Conservation (phyloP, 805 yeast genomes). For the Cyberlindnera suaveolens region DNA sequence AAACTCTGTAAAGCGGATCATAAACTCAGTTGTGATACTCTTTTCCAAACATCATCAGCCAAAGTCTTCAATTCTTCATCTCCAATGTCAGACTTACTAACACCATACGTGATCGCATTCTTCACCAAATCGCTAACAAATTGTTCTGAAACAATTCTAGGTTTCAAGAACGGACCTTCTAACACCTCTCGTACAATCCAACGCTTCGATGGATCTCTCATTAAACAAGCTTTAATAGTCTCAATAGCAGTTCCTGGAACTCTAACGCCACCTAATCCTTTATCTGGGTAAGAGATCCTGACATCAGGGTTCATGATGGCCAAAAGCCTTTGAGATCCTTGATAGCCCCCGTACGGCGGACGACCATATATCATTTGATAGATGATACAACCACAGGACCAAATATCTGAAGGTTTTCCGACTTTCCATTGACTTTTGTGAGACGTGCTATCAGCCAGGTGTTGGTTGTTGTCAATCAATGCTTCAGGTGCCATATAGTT, state of each 20-base stretch:
- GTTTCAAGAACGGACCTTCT: conserved; percentile 60
- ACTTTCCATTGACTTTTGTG: conserved; percentile 52
- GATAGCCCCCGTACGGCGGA: conserved; percentile 81
- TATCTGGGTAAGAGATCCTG: conserved; percentile 57
- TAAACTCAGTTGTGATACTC: conserved; percentile 21
- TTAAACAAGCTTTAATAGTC: conserved; percentile 64
- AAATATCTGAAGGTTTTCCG: conserved; percentile 91
- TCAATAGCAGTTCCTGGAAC: conserved; percentile 69
- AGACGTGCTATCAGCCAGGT: conserved; percentile 16
- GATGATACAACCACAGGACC: conserved; percentile 96
- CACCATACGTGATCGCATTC: conserved; percentile 74
- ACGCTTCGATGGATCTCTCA: conserved; percentile 63
- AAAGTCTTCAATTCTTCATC: conserved; percentile 40
- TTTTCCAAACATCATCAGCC: conserved; percentile 54
- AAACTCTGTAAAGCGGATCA: conserved; percentile 1
- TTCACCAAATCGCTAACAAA: conserved; percentile 66
- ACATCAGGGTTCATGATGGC: conserved; percentile 86
- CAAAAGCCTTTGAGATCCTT: conserved; percentile 68
- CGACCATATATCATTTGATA: conserved; percentile 93
- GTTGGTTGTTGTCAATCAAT: conserved; percentile 49
- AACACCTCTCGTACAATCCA: conserved; percentile 59
- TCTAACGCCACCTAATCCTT: conserved; percentile 51
- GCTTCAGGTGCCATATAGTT: conserved; percentile 99
- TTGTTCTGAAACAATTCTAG: conserved; percentile 62
- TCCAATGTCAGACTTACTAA: conserved; percentile 35